Evolutionary conservation across 2,329 filamentous ascomycete genomes (phyloP).

Genomic region (Onygenales sp.): DNA sequence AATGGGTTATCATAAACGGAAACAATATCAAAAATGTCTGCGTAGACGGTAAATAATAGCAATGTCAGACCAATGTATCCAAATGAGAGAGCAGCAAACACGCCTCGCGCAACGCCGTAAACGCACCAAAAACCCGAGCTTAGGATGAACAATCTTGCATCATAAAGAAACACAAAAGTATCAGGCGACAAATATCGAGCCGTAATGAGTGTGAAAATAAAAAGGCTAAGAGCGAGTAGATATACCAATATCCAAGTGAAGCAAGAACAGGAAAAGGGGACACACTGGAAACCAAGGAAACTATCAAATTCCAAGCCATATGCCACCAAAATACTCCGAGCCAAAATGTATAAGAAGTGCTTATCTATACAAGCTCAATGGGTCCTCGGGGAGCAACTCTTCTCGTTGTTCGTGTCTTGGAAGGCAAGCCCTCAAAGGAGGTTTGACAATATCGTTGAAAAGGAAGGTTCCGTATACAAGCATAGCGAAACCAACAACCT

Average conservation of each 20-base stretch:
- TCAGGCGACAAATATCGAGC: too few relatives aligned
- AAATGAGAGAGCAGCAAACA: too few relatives aligned
- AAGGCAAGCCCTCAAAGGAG: constrained; percentile 63
- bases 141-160: too few relatives aligned
- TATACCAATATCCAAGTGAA: background rate
- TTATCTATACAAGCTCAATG: constrained; percentile 56
- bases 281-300: background rate
- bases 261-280: background rate
- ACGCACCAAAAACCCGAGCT: too few relatives aligned
- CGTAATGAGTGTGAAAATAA: too few relatives aligned
- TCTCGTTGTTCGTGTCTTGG: constrained; percentile 36
- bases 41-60: too few relatives aligned
- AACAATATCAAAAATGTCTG: too few relatives aligned
- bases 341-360: background rate
- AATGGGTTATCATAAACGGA: too few relatives aligned
- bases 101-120: too few relatives aligned
- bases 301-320: background rate
- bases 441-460: constrained; percentile 87
- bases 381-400: constrained; percentile 68
- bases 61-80: too few relatives aligned
- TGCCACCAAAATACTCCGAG: background rate
- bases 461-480: constrained; percentile 95
- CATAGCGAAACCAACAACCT: constrained; percentile 77
- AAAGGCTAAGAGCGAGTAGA: too few relatives aligned
- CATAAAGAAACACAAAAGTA: too few relatives aligned